phyloP scores from a whole-genome alignment of 192 early-diverging fungal species.

The Chytriomyces sp. region DNA sequence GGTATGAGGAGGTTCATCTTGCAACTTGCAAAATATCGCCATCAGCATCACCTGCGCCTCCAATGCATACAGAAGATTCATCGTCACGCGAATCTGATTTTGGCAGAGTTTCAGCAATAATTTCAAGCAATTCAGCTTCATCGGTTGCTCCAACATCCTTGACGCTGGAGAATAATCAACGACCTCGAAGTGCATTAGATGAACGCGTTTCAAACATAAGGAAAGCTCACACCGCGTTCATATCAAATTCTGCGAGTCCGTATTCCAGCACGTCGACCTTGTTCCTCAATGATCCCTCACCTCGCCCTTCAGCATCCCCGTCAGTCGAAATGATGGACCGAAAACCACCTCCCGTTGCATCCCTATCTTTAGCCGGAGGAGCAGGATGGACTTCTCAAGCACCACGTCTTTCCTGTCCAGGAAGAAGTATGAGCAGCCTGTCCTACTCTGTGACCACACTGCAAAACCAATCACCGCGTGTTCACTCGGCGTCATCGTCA shows the following conservation, averaged over 20 bases:
- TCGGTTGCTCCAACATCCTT: not conserved
- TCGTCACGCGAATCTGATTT: not conserved
- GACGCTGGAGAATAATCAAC: not conserved
- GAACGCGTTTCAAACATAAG: not conserved
- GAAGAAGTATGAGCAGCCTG: not conserved
- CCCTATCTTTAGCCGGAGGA: not conserved
- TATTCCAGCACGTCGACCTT: conserved; percentile 23
- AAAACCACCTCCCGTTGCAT: not conserved
- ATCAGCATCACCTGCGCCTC: not conserved
- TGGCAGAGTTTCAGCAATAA: not conserved
- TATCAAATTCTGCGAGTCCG: conserved; percentile 8
- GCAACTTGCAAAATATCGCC: not conserved
- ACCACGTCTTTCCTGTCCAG: not conserved
- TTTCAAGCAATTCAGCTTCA: not conserved
- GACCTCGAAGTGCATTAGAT: not conserved
- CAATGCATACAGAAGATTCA: not conserved
- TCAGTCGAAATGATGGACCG: not conserved
- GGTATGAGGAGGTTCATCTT: conserved; percentile 54
- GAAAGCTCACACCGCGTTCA: not conserved
- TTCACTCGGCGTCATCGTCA: not conserved
- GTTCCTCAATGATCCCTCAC: conserved; percentile 4
- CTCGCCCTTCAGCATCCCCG: not conserved
- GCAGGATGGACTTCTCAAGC: not conserved
- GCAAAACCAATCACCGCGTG: not conserved
- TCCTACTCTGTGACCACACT: not conserved